Percentiles rank a stretch among this genome's conserved stretches.
Conservation (phyloP, 495 filamentous ascomycete genomes). For the Bacidia gigantensis region DNA sequence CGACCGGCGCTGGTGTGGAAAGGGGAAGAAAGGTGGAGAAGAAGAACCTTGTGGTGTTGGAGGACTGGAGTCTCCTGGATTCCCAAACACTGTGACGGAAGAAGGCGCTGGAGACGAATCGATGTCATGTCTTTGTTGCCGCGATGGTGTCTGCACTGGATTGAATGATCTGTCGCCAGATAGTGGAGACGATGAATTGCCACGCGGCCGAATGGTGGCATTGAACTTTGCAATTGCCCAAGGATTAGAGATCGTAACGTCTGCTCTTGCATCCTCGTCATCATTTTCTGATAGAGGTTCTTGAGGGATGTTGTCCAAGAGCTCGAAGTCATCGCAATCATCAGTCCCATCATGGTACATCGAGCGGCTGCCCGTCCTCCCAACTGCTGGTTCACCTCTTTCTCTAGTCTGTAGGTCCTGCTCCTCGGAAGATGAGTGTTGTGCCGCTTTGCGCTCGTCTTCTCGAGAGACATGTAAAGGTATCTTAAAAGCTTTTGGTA, state of each 20-base stretch:
- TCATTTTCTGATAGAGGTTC: not conserved
- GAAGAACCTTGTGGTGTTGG: not conserved
- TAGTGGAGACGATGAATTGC: not conserved
- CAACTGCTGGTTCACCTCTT: not conserved
- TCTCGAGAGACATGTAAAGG: too few species aligned
- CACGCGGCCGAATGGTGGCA: slow-evolving; percentile 20
- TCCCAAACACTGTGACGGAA: not conserved
- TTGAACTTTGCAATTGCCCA: slow-evolving; percentile 49
- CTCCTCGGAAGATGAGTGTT: not conserved
- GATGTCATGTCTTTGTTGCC: slow-evolving; percentile 10
- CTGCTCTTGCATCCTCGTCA: slow-evolving; percentile 6
- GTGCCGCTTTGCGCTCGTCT: too few species aligned
- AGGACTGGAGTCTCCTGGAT: not conserved
- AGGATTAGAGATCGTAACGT: slow-evolving; percentile 36
- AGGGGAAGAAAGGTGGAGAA: slow-evolving; percentile 12
- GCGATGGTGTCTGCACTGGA: slow-evolving; percentile 14
- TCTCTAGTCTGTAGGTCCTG: not conserved
- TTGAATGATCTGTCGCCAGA: not conserved
- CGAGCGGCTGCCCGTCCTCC: not conserved
- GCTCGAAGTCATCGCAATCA: not conserved
- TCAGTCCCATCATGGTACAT: slow-evolving; percentile 6
- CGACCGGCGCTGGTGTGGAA: slow-evolving; percentile 11
- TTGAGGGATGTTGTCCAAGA: not conserved
- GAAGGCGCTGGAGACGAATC: slow-evolving; percentile 1
- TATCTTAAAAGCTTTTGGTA: too few species aligned